A percentile compares a stretch with the other conserved stretches of the same genome.
Conservation (phyloP, 2,329 filamentous ascomycete species). For the Aspergillus luchuensis region DNA sequence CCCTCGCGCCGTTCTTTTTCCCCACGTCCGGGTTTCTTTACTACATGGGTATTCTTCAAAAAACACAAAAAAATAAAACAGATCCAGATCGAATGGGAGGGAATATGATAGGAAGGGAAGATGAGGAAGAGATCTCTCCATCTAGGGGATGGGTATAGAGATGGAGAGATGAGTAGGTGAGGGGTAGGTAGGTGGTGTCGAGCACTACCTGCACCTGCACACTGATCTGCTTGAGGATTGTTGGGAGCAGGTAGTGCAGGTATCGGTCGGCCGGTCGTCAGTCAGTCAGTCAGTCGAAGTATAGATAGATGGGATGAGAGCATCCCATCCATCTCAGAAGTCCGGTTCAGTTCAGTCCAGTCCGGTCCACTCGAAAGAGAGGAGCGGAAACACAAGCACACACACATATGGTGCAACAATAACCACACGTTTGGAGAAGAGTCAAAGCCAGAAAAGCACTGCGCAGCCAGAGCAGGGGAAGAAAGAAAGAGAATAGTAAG, state of each 20-base stretch:
- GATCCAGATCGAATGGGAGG: too few relatives aligned
- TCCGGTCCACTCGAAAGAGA: not conserved
- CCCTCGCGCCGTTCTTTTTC: too few relatives aligned
- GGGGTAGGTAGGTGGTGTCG: not conserved
- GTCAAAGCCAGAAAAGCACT: not conserved
- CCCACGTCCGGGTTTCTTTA: too few relatives aligned
- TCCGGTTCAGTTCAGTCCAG: not conserved
- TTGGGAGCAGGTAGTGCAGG: not conserved
- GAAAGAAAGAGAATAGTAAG: too few relatives aligned
- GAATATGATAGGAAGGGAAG: too few relatives aligned
- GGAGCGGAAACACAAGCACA: not conserved
- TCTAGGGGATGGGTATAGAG: not conserved
- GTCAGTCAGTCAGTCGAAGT: not conserved
- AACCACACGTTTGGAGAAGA: slow-evolving; percentile 6
- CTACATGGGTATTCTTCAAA: too few relatives aligned
- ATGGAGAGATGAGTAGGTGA: not conserved
- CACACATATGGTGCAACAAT: not conserved
- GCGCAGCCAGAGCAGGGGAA: not conserved
- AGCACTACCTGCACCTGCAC: not conserved
- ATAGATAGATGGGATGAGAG: not conserved
- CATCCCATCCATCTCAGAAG: not conserved
- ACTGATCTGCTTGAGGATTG: not conserved
- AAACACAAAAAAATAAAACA: too few relatives aligned
- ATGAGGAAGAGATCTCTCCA: too few relatives aligned
- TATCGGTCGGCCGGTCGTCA: not conserved